Conservation (phyloP, 2,329 filamentous ascomycete genomes). For the Penicillium sp. region DNA sequence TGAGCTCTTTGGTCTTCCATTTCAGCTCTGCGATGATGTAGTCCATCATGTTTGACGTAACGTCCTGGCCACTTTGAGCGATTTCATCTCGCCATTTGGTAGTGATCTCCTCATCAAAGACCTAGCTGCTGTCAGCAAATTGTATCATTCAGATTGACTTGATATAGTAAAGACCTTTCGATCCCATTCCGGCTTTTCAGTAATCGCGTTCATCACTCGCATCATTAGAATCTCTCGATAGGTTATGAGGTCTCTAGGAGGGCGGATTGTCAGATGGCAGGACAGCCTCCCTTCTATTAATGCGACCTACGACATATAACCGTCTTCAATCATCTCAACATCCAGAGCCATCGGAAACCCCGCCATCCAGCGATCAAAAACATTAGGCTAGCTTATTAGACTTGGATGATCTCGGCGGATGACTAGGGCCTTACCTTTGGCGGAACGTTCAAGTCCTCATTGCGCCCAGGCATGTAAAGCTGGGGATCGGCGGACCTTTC, state of each 20-base stretch:
- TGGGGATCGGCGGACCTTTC: neutral
- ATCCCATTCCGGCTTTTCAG: conserved; percentile 50
- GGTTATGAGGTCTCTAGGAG: neutral
- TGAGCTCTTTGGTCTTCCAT: conserved; percentile 51
- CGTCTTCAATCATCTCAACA: neutral
- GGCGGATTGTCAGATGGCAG: neutral
- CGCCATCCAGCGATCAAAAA: neutral
- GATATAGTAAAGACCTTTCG: conserved; percentile 35
- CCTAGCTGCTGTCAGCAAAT: conserved; percentile 10
- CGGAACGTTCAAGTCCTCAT: neutral
- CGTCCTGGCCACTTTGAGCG: conserved; percentile 22
- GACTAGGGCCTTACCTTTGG: neutral
- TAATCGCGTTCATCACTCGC: conserved; percentile 46
- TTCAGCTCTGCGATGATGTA: conserved; percentile 54
- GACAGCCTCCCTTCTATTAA: neutral
- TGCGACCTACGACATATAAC: neutral
- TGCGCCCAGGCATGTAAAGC: neutral
- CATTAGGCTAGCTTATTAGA: neutral
- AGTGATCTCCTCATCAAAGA: conserved; percentile 41
- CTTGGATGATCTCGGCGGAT: neutral
- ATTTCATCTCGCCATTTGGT: conserved; percentile 41
- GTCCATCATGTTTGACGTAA: conserved; percentile 42
- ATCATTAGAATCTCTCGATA: conserved; percentile 45
- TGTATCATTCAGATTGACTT: neutral
- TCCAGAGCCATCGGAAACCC: neutral